Percentiles rank a stretch among this genome's conserved stretches.
These are phyloP conservation scores for Fusarium graminum DNA, from an alignment of 2,329 filamentous ascomycete species.

Conservation along the genomic window DNA sequence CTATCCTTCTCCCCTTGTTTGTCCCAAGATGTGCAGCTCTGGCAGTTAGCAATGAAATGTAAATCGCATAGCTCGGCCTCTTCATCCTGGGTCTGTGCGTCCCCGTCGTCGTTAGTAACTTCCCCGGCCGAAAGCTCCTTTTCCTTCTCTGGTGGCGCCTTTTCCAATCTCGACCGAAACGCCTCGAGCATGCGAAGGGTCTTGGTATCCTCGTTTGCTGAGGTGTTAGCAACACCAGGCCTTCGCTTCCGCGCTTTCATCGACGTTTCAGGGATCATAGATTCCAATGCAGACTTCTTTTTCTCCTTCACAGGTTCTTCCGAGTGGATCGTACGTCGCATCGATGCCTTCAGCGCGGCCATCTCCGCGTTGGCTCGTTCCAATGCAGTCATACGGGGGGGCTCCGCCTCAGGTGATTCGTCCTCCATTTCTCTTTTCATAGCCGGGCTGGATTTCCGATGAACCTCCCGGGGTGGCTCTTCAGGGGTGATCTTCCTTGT, in stretches of 20 bases:
- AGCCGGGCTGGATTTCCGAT: constrained; percentile 32
- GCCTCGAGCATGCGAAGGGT: constrained; percentile 79
- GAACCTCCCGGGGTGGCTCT: constrained; percentile 19
- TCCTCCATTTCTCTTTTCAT: constrained; percentile 33
- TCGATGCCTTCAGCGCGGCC: constrained; percentile 82
- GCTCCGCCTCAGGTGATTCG: constrained; percentile 47
- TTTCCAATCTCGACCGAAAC: constrained; percentile 83
- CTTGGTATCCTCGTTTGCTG: constrained; percentile 70
- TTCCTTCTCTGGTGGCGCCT: constrained; percentile 58
- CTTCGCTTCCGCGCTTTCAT: constrained; percentile 78
- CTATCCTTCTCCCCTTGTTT: constrained; percentile 70
- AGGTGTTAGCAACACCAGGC: constrained; percentile 65
- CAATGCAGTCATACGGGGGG: constrained; percentile 64
- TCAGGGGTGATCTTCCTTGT: constrained; percentile 1
- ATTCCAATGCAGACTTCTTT: constrained; percentile 76
- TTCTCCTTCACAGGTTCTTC: constrained; percentile 65
- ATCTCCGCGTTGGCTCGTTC: constrained; percentile 84
- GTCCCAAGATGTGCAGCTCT: constrained; percentile 91
- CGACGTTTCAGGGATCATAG: constrained; percentile 79
- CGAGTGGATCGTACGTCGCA: constrained; percentile 73
- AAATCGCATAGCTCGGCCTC: constrained; percentile 88
- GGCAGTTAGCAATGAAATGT: constrained; percentile 95
- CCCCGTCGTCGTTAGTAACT: constrained; percentile 47
- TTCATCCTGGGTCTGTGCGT: constrained; percentile 61
- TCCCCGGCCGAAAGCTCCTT: constrained; percentile 23